Percentiles rank a stretch among this genome's conserved stretches.
Evolutionary conservation across 345 rosid genomes (phyloP).

Genomic region (Excoecaria agallocha): DNA sequence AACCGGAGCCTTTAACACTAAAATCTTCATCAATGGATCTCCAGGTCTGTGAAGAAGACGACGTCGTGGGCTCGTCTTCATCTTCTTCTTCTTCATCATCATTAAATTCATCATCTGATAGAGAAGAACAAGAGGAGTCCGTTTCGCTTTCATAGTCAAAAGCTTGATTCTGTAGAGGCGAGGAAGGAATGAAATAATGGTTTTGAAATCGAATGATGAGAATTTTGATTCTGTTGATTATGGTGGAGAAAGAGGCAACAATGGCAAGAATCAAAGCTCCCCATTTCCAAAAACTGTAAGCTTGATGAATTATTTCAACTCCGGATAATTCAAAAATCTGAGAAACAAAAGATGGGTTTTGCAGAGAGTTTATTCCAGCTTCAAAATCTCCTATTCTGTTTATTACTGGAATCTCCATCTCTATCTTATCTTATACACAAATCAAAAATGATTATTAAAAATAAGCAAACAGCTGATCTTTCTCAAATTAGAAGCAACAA

Average conservation of each 20-base stretch:
- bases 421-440: too few species aligned
- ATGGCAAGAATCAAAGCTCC: too few species aligned
- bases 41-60: slow-evolving; percentile 24
- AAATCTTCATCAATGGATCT: slow-evolving; percentile 33
- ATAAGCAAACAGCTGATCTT: not conserved
- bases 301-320: too few species aligned
- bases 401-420: slow-evolving; percentile 67
- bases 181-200: slow-evolving; percentile 6
- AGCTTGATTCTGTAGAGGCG: not conserved
- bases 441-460: not conserved
- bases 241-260: slow-evolving; percentile 52
- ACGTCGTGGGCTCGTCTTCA: not conserved
- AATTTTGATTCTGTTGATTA: slow-evolving; percentile 42
- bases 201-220: slow-evolving; percentile 37
- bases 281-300: too few species aligned
- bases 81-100: too few species aligned
- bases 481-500: not conserved
- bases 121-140: slow-evolving; percentile 25
- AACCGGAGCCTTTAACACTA: slow-evolving; percentile 44
- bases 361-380: slow-evolving; percentile 36
- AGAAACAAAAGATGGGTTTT: too few species aligned
- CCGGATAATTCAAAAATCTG: too few species aligned
- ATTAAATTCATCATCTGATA: slow-evolving; percentile 21
- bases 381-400: slow-evolving; percentile 62
- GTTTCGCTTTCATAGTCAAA: slow-evolving; percentile 39